Percentiles rank a stretch among this genome's conserved stretches.
Conservation (phyloP, 129 eudicot species). For the Pseudognaphalium luteoalbum region DNA sequence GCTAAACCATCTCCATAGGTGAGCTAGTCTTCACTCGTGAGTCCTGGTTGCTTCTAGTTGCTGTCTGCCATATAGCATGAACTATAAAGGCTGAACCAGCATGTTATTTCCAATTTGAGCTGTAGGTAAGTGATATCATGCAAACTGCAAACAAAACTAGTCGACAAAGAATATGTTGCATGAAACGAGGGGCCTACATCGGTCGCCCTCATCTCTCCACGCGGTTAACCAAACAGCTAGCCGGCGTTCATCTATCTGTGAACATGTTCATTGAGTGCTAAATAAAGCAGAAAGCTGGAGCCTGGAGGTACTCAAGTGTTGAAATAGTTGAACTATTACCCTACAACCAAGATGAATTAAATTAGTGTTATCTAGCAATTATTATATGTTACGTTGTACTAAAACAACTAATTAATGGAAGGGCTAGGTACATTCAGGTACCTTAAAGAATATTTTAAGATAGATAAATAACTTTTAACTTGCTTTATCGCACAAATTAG, state of each 20-base stretch:
- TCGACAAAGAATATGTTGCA: background rate
- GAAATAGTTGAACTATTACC: slow-evolving; percentile 8
- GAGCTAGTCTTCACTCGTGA: no score
- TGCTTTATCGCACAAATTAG: slow-evolving; percentile 44
- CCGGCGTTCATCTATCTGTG: background rate
- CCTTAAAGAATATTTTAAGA: no score
- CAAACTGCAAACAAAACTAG: background rate
- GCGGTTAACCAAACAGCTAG: background rate
- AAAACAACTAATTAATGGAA: slow-evolving; percentile 21
- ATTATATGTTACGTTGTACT: slow-evolving; percentile 22
- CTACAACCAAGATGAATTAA: slow-evolving; percentile 13
- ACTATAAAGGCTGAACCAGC: background rate
- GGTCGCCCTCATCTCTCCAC: background rate
- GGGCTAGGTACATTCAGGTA: slow-evolving; percentile 28
- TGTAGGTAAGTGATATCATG: background rate
- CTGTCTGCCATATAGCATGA: no score
- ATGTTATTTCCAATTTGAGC: background rate
- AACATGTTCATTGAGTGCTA: background rate
- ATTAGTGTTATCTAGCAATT: slow-evolving; percentile 35
- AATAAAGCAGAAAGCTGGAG: background rate
- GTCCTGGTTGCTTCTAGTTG: no score
- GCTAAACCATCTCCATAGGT: no score
- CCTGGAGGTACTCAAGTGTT: background rate
- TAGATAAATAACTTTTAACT: background rate
- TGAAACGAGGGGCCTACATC: background rate